Evolutionary conservation across 208 protist species (phyloP).

Genomic region (Leishmania aethiopica): DNA sequence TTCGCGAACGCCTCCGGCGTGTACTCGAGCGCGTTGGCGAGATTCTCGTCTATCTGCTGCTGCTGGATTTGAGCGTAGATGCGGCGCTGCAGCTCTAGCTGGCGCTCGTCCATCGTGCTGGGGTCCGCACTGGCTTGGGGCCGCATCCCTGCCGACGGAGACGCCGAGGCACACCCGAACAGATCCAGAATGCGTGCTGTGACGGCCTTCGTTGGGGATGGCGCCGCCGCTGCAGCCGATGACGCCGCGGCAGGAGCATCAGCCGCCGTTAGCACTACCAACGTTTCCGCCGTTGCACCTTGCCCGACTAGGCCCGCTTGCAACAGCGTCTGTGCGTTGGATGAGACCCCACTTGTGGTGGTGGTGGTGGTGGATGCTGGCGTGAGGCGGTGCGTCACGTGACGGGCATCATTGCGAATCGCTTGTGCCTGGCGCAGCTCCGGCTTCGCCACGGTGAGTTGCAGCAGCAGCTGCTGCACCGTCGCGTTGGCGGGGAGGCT

Average conservation of each 20-base stretch:
- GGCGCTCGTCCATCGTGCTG: constrained; percentile 40
- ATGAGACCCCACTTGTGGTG: not conserved
- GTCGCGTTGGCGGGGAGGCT: constrained; percentile 7
- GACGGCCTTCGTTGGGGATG: not conserved
- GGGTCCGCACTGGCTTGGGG: not conserved
- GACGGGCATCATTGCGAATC: constrained; percentile 22
- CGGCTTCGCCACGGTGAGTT: not conserved
- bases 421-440: not conserved
- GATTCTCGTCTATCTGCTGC: constrained; percentile 90
- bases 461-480: constrained; percentile 6
- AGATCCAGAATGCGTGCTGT: constrained; percentile 31
- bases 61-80: constrained; percentile 84
- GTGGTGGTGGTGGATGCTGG: not conserved
- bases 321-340: constrained; percentile 1
- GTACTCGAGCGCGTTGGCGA: constrained; percentile 92
- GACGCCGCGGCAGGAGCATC: not conserved
- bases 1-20: constrained; percentile 92
- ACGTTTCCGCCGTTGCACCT: constrained; percentile 7
- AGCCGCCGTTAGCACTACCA: constrained; percentile 8
- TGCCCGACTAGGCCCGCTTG: constrained; percentile 5
- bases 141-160: not conserved
- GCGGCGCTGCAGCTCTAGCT: constrained; percentile 72
- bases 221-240: not conserved
- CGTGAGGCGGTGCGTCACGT: not conserved
- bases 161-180: constrained; percentile 5